Conservation (phyloP, 2,329 filamentous ascomycete species). For the Xylariaceae sp. region DNA sequence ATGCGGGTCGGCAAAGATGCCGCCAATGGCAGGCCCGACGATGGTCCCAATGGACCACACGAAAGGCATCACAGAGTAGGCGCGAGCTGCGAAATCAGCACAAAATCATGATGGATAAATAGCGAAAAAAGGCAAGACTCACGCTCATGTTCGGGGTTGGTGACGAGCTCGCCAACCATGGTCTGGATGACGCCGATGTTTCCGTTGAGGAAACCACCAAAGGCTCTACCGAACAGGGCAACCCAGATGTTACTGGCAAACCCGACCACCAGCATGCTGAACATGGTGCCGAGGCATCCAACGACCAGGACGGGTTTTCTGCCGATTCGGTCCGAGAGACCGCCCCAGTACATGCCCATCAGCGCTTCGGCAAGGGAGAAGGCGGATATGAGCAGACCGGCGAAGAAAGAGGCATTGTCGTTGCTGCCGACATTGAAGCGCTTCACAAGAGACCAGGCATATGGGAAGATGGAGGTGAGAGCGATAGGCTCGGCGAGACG, state of each 20-base stretch:
- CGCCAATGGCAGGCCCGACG: constrained; percentile 80
- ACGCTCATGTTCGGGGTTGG: constrained; percentile 79
- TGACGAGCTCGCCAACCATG: constrained; percentile 85
- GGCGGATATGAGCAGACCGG: constrained; percentile 78
- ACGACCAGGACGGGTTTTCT: constrained; percentile 78
- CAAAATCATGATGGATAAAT: no score
- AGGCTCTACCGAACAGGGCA: constrained; percentile 64
- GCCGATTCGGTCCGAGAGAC: constrained; percentile 71
- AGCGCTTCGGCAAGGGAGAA: constrained; percentile 76
- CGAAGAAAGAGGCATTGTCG: constrained; percentile 77
- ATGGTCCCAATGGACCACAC: constrained; percentile 90
- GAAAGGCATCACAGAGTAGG: constrained; percentile 89
- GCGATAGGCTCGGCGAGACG: constrained; percentile 89
- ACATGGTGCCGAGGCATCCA: constrained; percentile 74
- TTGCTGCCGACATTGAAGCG: constrained; percentile 64
- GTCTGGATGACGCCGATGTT: constrained; percentile 89
- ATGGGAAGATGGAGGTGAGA: constrained; percentile 87
- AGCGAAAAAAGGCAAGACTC: constrained; percentile 30
- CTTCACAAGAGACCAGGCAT: constrained; percentile 78
- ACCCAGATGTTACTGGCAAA: constrained; percentile 79
- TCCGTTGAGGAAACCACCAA: constrained; percentile 80
- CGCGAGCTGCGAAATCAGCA: constrained; percentile 51
- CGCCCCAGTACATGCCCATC: constrained; percentile 85
- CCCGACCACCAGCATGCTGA: constrained; percentile 76
- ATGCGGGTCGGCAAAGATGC: constrained; percentile 73